Base-by-base conservation (phyloP, 2,329 filamentous ascomycete genomes). In the Tolypocladium inflatum region DNA sequence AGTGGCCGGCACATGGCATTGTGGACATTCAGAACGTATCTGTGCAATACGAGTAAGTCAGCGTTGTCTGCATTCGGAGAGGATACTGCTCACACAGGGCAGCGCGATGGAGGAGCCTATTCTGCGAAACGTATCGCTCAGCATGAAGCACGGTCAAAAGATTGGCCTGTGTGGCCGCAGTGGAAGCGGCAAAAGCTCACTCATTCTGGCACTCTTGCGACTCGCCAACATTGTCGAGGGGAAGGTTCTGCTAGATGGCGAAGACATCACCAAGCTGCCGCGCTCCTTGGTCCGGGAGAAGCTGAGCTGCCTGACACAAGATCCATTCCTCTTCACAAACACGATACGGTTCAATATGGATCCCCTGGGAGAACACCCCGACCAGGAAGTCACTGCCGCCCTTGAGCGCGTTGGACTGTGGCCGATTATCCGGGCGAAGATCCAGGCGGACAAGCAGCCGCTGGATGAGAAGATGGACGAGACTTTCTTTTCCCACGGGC, bases 241-340 rank as follows among this genome's bases (percentile, higher is more conserved):
- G 0, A 67, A 59, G 4, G 77, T 83, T 35, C 65, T 62, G 2
- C 68, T 83, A 17, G 80, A 83, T 52, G 74, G 73, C 2, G 60
- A 79, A 15, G 74, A 80, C 43, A 64, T 71, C 1, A 59, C 64
- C 2, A 59, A 6, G 3, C 23, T 73, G 4, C 66, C 70, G 0
- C 64, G 68, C 8, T 56, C 63, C 4, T 37, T 62, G 5, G 57
- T 72, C 11, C 67, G 70, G 10, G 57, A 63, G 1, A 55, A 64
- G 1, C 68, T 82, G 10, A 72, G 75, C 26, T 72, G 70, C 4
- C 67, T 81, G 3, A 75, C 81, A 0, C 80, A 84, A 67, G 80
- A 83, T 17, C 65, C 30, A 58, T 71, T 21, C 62, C 69, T 80
- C 30, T 70, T 82, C 4, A 72, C 73, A 5, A 78, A 76, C 23